Conservation (phyloP, 1,284 basidiomycete genomes). For the Rugosomyces carneus region DNA sequence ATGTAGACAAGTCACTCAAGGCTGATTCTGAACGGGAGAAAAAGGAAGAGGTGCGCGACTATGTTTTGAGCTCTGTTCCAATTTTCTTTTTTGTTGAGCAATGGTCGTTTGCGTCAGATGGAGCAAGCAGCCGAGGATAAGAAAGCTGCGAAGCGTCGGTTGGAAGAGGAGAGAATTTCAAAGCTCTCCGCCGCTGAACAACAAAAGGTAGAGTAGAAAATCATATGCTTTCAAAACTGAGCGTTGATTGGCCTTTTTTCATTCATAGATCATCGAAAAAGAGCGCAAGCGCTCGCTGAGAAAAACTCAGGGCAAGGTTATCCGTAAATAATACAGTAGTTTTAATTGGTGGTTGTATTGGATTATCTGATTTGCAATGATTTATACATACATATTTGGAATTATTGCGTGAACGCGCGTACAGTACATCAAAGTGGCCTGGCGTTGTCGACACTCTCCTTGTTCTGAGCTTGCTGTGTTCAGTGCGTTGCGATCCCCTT, state of each 20-base stretch:
- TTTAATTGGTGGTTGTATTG: conserved; percentile 8
- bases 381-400: no score
- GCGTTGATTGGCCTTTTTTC: neutral
- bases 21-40: conserved; percentile 67
- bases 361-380: neutral
- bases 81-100: neutral
- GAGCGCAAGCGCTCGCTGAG: conserved; percentile 66
- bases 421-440: no score
- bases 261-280: conserved; percentile 56
- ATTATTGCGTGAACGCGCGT: no score
- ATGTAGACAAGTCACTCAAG: conserved; percentile 59
- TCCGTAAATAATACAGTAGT: conserved; percentile 36
- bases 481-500: conserved; percentile 1
- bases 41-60: conserved; percentile 51
- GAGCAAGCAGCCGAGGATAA: conserved; percentile 55
- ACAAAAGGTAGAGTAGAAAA: conserved; percentile 80
- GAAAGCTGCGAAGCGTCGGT: conserved; percentile 67
- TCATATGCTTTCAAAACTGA: no score
- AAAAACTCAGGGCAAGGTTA: conserved; percentile 62
- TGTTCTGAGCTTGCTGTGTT: neutral
- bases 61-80: neutral
- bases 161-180: conserved; percentile 66
- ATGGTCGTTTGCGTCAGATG: conserved; percentile 14
- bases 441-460: neutral
- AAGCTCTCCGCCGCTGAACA: conserved; percentile 77